Evolutionary conservation across 1,139 yeast genomes (phyloP).

Genomic region (Yamadazyma sp.): DNA sequence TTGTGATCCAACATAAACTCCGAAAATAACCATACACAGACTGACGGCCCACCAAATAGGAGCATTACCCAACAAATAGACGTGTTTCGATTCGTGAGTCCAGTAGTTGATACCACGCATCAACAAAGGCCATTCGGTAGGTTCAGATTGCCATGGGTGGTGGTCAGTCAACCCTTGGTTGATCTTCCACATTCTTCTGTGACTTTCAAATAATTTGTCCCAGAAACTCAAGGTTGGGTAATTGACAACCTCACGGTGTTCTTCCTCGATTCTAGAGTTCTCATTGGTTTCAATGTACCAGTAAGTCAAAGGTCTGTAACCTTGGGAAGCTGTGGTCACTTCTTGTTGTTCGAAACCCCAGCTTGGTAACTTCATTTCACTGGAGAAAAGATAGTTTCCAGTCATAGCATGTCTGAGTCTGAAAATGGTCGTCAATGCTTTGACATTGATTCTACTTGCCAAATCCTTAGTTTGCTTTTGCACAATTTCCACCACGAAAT

Average conservation of each 20-base stretch:
- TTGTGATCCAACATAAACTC: conserved; percentile 51
- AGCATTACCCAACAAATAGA: conserved; percentile 89
- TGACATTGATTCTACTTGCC: conserved; percentile 60
- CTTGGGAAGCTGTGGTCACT: conserved; percentile 87
- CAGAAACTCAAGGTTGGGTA: conserved; percentile 66
- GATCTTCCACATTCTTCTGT: conserved; percentile 87
- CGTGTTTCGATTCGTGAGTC: conserved; percentile 73
- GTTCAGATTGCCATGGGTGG: conserved; percentile 86
- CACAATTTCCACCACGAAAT: conserved; percentile 86
- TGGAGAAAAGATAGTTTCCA: conserved; percentile 87
- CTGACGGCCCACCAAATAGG: conserved; percentile 89
- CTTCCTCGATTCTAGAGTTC: conserved; percentile 32
- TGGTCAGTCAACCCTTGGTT: conserved; percentile 82
- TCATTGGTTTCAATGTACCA: conserved; percentile 89
- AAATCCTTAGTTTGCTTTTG: conserved; percentile 55
- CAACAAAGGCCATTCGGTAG: conserved; percentile 86
- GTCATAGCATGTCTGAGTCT: conserved; percentile 87
- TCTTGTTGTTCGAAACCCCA: conserved; percentile 99
- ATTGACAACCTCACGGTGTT: conserved; percentile 37
- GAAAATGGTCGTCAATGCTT: conserved; percentile 82
- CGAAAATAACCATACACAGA: conserved; percentile 54
- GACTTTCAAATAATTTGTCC: conserved; percentile 74
- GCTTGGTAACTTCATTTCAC: conserved; percentile 80
- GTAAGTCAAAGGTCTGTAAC: conserved; percentile 67
- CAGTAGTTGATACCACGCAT: conserved; percentile 94